Percentiles rank a stretch among this genome's conserved stretches.
Conservation (phyloP, 129 eudicot genomes). For the Lactuca sativa region DNA sequence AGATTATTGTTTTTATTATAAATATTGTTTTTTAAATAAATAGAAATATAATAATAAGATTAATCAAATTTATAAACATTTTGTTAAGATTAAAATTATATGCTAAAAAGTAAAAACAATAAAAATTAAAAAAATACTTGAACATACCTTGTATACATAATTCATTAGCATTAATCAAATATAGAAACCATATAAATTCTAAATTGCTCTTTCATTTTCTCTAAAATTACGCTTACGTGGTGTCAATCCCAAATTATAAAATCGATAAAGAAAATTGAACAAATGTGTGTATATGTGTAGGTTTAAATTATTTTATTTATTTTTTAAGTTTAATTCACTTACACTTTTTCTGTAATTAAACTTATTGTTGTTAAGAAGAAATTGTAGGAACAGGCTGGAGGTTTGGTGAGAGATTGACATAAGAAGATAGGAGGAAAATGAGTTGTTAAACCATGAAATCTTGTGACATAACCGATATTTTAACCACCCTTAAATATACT, state of each 20-base stretch:
- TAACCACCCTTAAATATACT: constrained; percentile 32
- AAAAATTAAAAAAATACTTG: no score
- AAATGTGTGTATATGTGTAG: background rate
- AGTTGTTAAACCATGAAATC: constrained; percentile 41
- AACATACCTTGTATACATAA: background rate
- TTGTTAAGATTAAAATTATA: no score
- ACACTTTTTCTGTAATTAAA: background rate
- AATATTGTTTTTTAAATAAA: no score
- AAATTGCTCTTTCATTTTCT: background rate
- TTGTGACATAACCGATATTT: constrained; percentile 44
- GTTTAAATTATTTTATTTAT: constrained; percentile 3
- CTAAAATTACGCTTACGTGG: constrained; percentile 8
- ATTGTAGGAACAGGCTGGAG: constrained; percentile 37
- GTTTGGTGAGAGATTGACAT: constrained; percentile 37
- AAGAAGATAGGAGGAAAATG: constrained; percentile 38
- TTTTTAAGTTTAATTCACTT: constrained; percentile 2
- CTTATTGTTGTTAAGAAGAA: background rate
- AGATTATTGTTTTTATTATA: no score
- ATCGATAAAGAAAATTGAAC: background rate
- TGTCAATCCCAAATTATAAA: constrained; percentile 15
- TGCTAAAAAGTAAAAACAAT: no score
- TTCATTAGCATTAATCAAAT: background rate
- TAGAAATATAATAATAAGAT: no score
- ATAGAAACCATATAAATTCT: background rate
- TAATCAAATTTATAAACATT: no score